Evolutionary conservation across 768 basidiomycete genomes (phyloP).

Genomic region (Harrya chromipes): DNA sequence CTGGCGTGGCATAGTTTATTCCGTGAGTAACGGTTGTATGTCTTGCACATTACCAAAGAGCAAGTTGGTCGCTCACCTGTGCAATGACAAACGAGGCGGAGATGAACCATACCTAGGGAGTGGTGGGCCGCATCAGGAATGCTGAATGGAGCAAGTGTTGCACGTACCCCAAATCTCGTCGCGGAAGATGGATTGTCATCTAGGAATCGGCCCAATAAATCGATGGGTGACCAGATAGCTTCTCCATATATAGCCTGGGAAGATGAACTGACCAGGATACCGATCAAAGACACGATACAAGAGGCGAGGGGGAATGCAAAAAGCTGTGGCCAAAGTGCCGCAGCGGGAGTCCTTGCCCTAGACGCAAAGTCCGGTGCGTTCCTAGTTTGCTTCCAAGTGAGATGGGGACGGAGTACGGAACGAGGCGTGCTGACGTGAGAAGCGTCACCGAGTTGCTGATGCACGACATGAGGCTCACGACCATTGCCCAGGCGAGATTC

Average conservation of each 20-base stretch:
- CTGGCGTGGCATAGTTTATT: constrained; percentile 9
- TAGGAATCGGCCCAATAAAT: constrained; percentile 65
- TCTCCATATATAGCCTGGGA: constrained; percentile 73
- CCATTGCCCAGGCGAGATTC: constrained; percentile 73
- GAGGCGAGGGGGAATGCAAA: constrained; percentile 71
- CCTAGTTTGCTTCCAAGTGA: constrained; percentile 31
- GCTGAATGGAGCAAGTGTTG: not conserved
- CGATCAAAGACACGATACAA: constrained; percentile 72
- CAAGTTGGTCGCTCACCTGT: constrained; percentile 39
- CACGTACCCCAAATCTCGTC: constrained; percentile 61
- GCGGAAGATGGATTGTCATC: constrained; percentile 58
- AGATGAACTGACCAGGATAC: constrained; percentile 79
- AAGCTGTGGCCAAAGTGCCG: constrained; percentile 63
- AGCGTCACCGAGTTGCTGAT: constrained; percentile 80
- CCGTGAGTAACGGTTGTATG: constrained; percentile 9
- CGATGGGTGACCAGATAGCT: constrained; percentile 77
- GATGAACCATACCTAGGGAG: constrained; percentile 68
- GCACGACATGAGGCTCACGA: constrained; percentile 68
- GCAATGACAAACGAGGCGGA: constrained; percentile 76
- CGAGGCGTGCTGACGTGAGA: constrained; percentile 46
- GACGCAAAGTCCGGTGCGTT: constrained; percentile 79
- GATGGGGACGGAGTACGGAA: constrained; percentile 11
- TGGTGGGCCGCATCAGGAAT: constrained; percentile 11
- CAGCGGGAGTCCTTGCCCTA: constrained; percentile 52
- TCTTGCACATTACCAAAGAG: constrained; percentile 2